Conservation (phyloP, 805 yeast species). For the Nakazawaea pomicola region DNA sequence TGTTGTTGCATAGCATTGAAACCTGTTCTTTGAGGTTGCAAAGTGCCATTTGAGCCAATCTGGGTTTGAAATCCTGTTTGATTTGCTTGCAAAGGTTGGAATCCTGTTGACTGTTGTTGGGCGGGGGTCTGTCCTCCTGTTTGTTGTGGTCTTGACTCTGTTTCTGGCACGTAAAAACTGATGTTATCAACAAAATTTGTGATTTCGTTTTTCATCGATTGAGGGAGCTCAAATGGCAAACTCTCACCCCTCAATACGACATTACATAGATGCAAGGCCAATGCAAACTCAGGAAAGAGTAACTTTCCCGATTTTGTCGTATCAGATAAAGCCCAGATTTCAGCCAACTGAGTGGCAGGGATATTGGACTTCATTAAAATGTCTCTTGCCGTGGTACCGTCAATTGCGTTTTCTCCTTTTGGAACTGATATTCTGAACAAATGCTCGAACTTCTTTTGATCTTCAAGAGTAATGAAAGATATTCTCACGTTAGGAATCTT, state of each 20-base stretch:
- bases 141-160: slow-evolving; percentile 17
- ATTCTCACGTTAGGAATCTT: slow-evolving; percentile 74
- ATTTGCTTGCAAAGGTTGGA: slow-evolving; percentile 28
- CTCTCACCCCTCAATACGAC: slow-evolving; percentile 71
- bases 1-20: slow-evolving; percentile 25
- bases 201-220: slow-evolving; percentile 75
- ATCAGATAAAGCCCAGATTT: slow-evolving; percentile 90
- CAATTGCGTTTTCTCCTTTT: slow-evolving; percentile 59
- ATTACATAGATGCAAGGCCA: slow-evolving; percentile 85
- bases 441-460: slow-evolving; percentile 82
- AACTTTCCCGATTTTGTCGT: slow-evolving; percentile 80
- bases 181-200: slow-evolving; percentile 86
- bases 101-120: slow-evolving; percentile 20
- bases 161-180: slow-evolving; percentile 70
- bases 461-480: slow-evolving; percentile 78
- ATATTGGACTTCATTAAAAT: slow-evolving; percentile 78
- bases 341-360: slow-evolving; percentile 68
- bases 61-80: slow-evolving; percentile 31
- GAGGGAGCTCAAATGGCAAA: slow-evolving; percentile 69
- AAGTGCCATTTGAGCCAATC: slow-evolving; percentile 20
- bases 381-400: slow-evolving; percentile 72
- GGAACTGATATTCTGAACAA: slow-evolving; percentile 77
- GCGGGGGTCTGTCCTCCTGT: too few relatives aligned
- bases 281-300: slow-evolving; percentile 89
- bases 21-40: slow-evolving; percentile 51